Evolutionary conservation across 1,284 basidiomycete genomes (phyloP).

Genomic region (Somion occarium): DNA sequence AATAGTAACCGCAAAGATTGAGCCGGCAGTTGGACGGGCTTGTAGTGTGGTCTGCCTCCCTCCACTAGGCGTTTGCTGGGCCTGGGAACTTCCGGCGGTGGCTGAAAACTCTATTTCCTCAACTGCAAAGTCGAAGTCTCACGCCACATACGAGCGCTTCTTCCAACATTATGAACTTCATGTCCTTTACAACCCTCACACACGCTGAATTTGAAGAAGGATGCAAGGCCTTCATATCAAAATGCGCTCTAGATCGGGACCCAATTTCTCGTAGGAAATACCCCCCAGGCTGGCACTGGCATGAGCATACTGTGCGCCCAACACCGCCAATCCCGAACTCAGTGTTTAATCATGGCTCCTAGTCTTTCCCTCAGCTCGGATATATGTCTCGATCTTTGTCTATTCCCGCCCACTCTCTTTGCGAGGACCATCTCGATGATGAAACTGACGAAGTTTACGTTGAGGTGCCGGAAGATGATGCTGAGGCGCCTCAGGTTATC

Average conservation of each 20-base stretch:
- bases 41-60: slow-evolving; percentile 36
- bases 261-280: slow-evolving; percentile 10
- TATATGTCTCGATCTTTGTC: slow-evolving; percentile 41
- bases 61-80: slow-evolving; percentile 3
- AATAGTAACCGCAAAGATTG: slow-evolving; percentile 38
- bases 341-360: slow-evolving; percentile 13
- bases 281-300: slow-evolving; percentile 46
- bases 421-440: slow-evolving; percentile 12
- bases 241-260: slow-evolving; percentile 15
- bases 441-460: not conserved
- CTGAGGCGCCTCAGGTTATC: slow-evolving; percentile 26
- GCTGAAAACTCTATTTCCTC: slow-evolving; percentile 37
- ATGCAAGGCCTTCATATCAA: slow-evolving; percentile 48
- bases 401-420: slow-evolving; percentile 11
- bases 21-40: slow-evolving; percentile 47
- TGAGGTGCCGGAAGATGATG: slow-evolving; percentile 25
- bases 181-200: slow-evolving; percentile 22
- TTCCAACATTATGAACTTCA: not conserved
- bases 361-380: slow-evolving; percentile 38
- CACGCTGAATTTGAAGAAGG: slow-evolving; percentile 62
- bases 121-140: slow-evolving; percentile 27
- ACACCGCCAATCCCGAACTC: slow-evolving; percentile 11
- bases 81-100: slow-evolving; percentile 24
- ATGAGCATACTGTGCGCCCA: slow-evolving; percentile 43
- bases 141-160: slow-evolving; percentile 38